Evolutionary conservation across 306 rosid genomes (phyloP).

Genomic region (Gastrolobium villosum): DNA sequence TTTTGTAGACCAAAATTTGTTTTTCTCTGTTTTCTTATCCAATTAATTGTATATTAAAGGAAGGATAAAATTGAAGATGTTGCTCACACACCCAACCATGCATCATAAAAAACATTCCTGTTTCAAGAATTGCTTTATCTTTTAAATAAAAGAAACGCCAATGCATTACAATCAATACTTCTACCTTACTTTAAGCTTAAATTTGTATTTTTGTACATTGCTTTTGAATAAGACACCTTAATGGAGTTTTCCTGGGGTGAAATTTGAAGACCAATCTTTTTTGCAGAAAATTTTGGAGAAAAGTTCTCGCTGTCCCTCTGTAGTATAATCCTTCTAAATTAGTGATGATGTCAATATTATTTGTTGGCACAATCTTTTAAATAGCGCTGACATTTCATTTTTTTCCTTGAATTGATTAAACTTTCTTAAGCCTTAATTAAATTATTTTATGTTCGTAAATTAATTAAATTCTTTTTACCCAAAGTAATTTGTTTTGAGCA

Average conservation of each 20-base stretch:
- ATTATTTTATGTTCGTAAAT: too few species aligned
- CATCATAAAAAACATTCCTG: background rate
- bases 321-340: background rate
- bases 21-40: constrained; percentile 3
- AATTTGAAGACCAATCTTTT: constrained; percentile 1
- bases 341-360: background rate
- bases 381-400: background rate
- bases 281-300: background rate
- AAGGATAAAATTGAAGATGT: background rate
- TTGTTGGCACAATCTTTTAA: background rate
- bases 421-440: background rate
- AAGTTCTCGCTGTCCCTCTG: background rate
- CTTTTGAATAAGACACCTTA: background rate
- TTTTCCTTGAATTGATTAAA: too few species aligned
- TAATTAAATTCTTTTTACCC: background rate
- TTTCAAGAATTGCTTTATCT: background rate
- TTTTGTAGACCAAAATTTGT: constrained; percentile 21
- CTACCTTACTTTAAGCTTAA: background rate
- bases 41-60: constrained; percentile 26
- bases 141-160: constrained; percentile 14
- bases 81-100: background rate
- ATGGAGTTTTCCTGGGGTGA: background rate
- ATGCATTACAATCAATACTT: background rate
- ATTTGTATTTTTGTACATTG: background rate
- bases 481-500: background rate